Evolutionary conservation across 768 basidiomycete species (phyloP).

Genomic region (Xerocomus spinulosus): DNA sequence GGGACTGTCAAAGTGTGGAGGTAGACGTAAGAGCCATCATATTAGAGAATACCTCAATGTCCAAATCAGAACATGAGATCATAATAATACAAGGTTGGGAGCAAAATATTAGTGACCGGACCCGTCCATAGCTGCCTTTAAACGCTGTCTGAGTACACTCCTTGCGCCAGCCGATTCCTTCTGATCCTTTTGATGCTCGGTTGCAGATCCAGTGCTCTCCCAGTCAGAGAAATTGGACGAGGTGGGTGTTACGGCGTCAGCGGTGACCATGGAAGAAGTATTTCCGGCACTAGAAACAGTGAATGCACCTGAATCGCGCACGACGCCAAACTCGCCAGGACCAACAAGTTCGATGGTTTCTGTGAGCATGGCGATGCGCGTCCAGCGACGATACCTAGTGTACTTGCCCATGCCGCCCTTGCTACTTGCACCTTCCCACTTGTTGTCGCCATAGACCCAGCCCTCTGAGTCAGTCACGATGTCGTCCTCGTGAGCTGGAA

Average conservation of each 20-base stretch:
- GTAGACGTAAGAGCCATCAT: conserved; percentile 30
- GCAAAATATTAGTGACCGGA: conserved; percentile 14
- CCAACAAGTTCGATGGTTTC: conserved; percentile 63
- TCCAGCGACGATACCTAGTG: conserved; percentile 84
- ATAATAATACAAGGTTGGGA: conserved; percentile 21
- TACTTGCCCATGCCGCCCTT: conserved; percentile 91
- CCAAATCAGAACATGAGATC: neutral
- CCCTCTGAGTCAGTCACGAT: conserved; percentile 76
- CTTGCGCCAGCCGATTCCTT: conserved; percentile 15
- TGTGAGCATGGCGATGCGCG: conserved; percentile 70
- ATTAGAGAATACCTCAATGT: neutral
- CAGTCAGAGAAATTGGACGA: conserved; percentile 27
- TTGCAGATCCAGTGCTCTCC: conserved; percentile 26
- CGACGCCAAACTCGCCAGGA: conserved; percentile 29
- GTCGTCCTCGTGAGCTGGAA: conserved; percentile 43
- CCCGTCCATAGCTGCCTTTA: conserved; percentile 30
- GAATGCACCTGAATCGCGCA: conserved; percentile 25
- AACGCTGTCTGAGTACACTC: conserved; percentile 25
- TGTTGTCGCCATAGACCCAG: conserved; percentile 94
- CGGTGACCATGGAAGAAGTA: conserved; percentile 25
- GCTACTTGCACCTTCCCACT: conserved; percentile 77
- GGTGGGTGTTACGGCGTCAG: conserved; percentile 24
- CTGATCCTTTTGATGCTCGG: conserved; percentile 17
- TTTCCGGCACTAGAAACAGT: conserved; percentile 11
- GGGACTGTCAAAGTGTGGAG: conserved; percentile 91